Percentiles rank a stretch among this genome's conserved stretches.
These are phyloP conservation scores for Didymella segeticola DNA, from an alignment of 2,329 filamentous ascomycete species.

Conservation along the genomic window DNA sequence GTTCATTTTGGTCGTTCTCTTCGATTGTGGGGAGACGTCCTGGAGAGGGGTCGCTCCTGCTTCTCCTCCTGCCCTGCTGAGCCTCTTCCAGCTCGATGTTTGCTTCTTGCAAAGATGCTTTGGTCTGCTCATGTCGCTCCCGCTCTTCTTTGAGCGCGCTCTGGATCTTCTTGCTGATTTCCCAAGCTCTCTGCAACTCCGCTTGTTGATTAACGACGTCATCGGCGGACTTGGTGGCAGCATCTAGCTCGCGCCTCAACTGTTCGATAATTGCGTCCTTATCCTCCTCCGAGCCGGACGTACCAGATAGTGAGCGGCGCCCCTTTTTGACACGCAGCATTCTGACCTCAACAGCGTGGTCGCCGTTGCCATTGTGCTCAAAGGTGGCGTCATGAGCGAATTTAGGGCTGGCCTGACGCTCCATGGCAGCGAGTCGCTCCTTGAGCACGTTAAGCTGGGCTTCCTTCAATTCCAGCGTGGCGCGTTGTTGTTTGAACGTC, in stretches of 20 bases:
- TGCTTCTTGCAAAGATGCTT: conserved; percentile 33
- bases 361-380: conserved; percentile 24
- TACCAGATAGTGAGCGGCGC: conserved; percentile 22
- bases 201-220: conserved; percentile 36
- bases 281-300: conserved; percentile 35
- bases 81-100: conserved; percentile 23
- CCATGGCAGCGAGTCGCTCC: conserved; percentile 36
- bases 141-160: conserved; percentile 38
- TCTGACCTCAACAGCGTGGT: conserved; percentile 43
- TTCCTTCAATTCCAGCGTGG: conserved; percentile 40
- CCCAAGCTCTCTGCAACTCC: conserved; percentile 43
- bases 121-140: conserved; percentile 35
- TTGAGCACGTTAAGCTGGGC: conserved; percentile 38
- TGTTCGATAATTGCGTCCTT: conserved; percentile 35
- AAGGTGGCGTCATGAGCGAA: conserved; percentile 18
- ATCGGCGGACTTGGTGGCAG: conserved; percentile 26
- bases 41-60: conserved; percentile 18
- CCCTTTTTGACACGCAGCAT: conserved; percentile 40
- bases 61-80: conserved; percentile 13
- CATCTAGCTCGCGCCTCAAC: conserved; percentile 36
- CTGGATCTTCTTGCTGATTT: conserved; percentile 39
- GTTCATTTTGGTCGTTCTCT: conserved; percentile 42
- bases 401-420: conserved; percentile 28
- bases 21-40: conserved; percentile 41
- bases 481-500: conserved; percentile 34